Evolutionary conservation across 805 yeast genomes (phyloP), one percentile per base, ranked within the genome.

Genomic region (Saccharomycopsis guyanensis): DNA sequence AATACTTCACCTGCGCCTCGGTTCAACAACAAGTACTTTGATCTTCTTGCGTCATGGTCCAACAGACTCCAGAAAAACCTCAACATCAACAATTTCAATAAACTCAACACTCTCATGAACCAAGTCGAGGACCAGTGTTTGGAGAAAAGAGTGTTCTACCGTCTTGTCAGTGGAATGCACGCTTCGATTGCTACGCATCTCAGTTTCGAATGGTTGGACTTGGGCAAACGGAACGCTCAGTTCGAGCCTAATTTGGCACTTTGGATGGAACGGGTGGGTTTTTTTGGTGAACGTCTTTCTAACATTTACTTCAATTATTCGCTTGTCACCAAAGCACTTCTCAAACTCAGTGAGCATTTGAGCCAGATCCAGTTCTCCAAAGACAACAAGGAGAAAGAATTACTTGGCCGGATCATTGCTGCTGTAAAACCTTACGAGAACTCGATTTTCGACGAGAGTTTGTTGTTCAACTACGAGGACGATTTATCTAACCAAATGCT

Each of bases 261-360:
- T 38, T 93, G 89, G 64, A 82, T 87, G 85, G 77, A 77, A 53
- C 75, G 96, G 55, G 97, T 93, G 10, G 98, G 98, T 18, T 72
- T 80, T 53, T 79, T 77, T 66, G 91, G 89, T 23, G 98, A 93
- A 43, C 76, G 99, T 58, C 69, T 93, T 31, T 76, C 93, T 36
- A 91, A 93, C 62, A 71, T 93, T 52, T 93, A 89, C 59, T 85
- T 93, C 73, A 88, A 93, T 64, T 94, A 87, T 62, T 95, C 95
- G 4, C 71, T 93, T 47, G 79, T 94, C 3, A 72, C 86, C 4
- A 82, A 93, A 56, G 80, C 97, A 0, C 71, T 93, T 35, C 73
- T 82, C 53, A 89, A 87, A 61, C 69, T 80, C 29, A 66, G 69
- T 19, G 73, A 75, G 31, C 73, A 75, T 51, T 66, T 75, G 35